A percentile compares a stretch with the other conserved stretches of the same genome.
These are phyloP conservation scores for Teratosphaeria pseudoeucalypti DNA, from an alignment of 2,329 filamentous ascomycete species.

Conservation along the genomic window DNA sequence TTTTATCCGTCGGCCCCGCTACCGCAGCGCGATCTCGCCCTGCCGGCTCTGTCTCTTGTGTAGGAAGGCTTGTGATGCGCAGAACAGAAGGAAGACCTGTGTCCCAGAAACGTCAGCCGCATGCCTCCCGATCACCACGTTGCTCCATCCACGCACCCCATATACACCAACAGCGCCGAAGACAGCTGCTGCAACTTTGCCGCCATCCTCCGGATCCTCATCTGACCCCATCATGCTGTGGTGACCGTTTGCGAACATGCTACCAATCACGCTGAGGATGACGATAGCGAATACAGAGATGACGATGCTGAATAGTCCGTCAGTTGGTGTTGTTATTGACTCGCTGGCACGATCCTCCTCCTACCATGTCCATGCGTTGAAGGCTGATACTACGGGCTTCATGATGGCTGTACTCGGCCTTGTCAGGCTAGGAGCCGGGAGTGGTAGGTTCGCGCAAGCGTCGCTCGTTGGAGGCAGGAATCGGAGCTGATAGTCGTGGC, in stretches of 20 bases:
- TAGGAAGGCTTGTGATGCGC: slow-evolving; percentile 76
- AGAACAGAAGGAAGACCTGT: slow-evolving; percentile 84
- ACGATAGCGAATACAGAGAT: slow-evolving; percentile 55
- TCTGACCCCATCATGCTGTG: slow-evolving; percentile 72
- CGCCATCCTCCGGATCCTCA: slow-evolving; percentile 52
- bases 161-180: slow-evolving; percentile 87
- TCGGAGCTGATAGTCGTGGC: not conserved
- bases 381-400: slow-evolving; percentile 87
- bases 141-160: slow-evolving; percentile 51
- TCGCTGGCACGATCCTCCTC: slow-evolving; percentile 15
- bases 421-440: not conserved
- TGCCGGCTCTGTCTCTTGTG: slow-evolving; percentile 73
- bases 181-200: slow-evolving; percentile 70
- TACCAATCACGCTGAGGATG: slow-evolving; percentile 54
- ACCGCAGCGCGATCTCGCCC: slow-evolving; percentile 70
- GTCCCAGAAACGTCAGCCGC: not conserved
- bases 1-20: slow-evolving; percentile 5
- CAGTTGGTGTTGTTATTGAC: not conserved
- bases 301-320: slow-evolving; percentile 49
- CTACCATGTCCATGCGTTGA: slow-evolving; percentile 80
- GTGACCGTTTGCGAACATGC: slow-evolving; percentile 65
- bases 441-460: not conserved
- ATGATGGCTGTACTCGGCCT: slow-evolving; percentile 42
- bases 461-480: not conserved
- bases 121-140: not conserved